Evolutionary conservation across 495 filamentous ascomycete genomes (phyloP).

Genomic region (Penicillium odoratum): DNA sequence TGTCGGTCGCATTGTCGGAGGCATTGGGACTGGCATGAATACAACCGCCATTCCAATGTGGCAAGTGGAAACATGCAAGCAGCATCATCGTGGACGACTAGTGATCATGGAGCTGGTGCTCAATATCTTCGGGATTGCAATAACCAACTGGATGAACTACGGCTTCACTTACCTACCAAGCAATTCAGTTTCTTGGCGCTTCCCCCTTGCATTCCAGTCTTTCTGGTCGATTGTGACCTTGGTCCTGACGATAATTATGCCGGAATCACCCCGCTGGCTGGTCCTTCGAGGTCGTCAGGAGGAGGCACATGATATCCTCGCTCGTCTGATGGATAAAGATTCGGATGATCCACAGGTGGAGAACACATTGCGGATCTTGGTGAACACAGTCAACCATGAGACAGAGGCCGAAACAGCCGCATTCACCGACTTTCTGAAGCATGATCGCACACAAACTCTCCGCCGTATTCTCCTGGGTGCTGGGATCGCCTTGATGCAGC

Average conservation of each 20-base stretch:
- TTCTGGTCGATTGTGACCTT: neutral
- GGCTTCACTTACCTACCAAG: neutral
- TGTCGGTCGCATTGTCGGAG: neutral
- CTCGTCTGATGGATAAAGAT: neutral
- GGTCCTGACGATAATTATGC: neutral
- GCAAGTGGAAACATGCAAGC: neutral
- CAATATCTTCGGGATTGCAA: neutral
- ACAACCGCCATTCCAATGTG: slow-evolving; percentile 1
- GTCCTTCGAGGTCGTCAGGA: neutral
- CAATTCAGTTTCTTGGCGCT: neutral
- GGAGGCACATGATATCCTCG: neutral
- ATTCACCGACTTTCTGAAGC: neutral
- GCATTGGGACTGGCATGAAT: neutral
- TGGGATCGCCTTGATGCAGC: neutral
- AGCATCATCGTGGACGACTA: neutral
- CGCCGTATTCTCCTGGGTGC: neutral
- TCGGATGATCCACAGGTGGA: neutral
- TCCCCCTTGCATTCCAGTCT: neutral
- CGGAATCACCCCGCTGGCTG: neutral
- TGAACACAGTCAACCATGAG: neutral
- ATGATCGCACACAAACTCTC: neutral
- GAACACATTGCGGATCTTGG: neutral
- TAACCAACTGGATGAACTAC: slow-evolving; percentile 5
- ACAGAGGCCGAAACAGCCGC: neutral
- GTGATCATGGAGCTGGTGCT: neutral